phyloP scores from a whole-genome alignment of 2,329 filamentous ascomycete genomes.

The Blastomyces percursus region DNA sequence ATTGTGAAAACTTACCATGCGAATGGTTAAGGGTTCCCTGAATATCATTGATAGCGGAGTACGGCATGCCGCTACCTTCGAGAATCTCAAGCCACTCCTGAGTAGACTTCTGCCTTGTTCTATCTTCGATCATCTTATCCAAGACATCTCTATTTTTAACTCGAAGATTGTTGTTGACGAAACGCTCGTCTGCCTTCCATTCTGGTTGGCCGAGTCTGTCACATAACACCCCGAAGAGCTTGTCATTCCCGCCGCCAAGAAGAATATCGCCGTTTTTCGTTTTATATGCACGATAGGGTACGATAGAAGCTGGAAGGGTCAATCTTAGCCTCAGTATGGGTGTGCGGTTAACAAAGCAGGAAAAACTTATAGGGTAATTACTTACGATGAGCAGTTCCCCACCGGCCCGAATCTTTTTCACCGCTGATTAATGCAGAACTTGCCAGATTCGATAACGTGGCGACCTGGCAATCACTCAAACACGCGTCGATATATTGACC shows the following conservation, averaged over 20 bases:
- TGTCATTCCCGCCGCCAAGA: constrained; percentile 54
- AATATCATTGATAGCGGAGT: constrained; percentile 88
- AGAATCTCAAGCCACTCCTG: constrained; percentile 77
- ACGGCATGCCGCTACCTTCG: constrained; percentile 88
- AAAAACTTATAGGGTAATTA: constrained; percentile 12
- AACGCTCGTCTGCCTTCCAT: constrained; percentile 47
- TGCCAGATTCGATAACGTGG: constrained; percentile 88
- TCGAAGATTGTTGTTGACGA: constrained; percentile 48
- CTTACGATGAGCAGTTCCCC: constrained; percentile 90
- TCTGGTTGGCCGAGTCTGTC: constrained; percentile 47
- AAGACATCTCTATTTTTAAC: constrained; percentile 62
- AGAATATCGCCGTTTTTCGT: constrained; percentile 53
- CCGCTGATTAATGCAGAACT: constrained; percentile 84
- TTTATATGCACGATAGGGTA: constrained; percentile 78
- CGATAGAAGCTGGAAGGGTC: constrained; percentile 60
- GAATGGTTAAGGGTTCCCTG: constrained; percentile 71
- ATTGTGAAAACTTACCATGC: constrained; percentile 50
- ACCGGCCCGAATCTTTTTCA: constrained; percentile 74
- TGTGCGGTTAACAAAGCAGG: not conserved
- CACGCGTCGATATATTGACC: constrained; percentile 91
- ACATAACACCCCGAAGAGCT: constrained; percentile 50
- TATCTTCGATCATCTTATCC: constrained; percentile 64
- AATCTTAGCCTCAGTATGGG: not conserved
- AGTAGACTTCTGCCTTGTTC: constrained; percentile 68
- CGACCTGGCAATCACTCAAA: constrained; percentile 88